Conservation (phyloP, 805 yeast genomes). For the Candida caryicola region DNA sequence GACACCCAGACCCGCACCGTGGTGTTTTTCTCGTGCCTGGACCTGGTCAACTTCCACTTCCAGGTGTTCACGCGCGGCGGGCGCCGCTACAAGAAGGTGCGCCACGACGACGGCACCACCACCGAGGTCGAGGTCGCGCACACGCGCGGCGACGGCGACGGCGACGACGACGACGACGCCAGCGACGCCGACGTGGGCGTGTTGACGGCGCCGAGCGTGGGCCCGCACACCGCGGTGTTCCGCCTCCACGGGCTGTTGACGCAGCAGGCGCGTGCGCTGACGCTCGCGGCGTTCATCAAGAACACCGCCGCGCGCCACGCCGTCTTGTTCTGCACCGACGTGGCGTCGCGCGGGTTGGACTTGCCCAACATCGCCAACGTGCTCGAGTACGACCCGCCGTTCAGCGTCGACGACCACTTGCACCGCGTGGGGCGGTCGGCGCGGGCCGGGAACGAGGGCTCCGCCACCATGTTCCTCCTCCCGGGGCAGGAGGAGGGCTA, state of each 20-base stretch:
- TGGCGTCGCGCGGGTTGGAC: slow-evolving; percentile 95
- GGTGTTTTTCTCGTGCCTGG: slow-evolving; percentile 90
- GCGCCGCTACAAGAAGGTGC: slow-evolving; percentile 31
- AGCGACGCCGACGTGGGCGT: slow-evolving; percentile 38
- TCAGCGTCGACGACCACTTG: slow-evolving; percentile 88
- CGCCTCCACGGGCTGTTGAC: slow-evolving; percentile 89
- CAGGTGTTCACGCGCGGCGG: slow-evolving; percentile 67
- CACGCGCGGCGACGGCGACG: slow-evolving; percentile 17
- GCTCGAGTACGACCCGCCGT: slow-evolving; percentile 93
- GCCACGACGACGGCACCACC: slow-evolving; percentile 23
- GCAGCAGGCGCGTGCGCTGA: slow-evolving; percentile 78
- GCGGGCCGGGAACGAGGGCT: slow-evolving; percentile 88
- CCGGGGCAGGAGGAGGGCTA: slow-evolving; percentile 92
- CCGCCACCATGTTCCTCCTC: slow-evolving; percentile 69
- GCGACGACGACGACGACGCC: slow-evolving; percentile 18
- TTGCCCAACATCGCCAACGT: slow-evolving; percentile 82
- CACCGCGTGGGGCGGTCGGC: slow-evolving; percentile 98
- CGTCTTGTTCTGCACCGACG: slow-evolving; percentile 91
- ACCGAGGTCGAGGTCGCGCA: slow-evolving; percentile 16
- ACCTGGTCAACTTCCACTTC: slow-evolving; percentile 93
- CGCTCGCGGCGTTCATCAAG: slow-evolving; percentile 61
- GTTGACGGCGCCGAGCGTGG: slow-evolving; percentile 52
- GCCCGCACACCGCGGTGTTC: slow-evolving; percentile 43
- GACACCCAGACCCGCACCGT: slow-evolving; percentile 54
- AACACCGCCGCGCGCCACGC: slow-evolving; percentile 47